These are phyloP conservation scores for Sungouiella blattae DNA, from an alignment of 805 yeast species.

Conservation along the genomic window DNA sequence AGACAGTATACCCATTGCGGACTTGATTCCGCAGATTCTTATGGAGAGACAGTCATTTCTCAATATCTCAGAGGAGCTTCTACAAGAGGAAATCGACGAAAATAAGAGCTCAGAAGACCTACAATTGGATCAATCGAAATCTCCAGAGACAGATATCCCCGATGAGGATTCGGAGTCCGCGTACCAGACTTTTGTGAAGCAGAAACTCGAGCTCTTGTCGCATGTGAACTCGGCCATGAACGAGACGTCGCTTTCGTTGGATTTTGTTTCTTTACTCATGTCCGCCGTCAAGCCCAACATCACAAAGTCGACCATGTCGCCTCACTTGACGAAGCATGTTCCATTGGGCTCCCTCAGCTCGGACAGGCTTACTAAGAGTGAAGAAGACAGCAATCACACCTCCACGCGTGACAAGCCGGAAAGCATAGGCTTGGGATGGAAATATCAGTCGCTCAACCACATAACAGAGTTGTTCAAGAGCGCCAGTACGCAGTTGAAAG, in stretches of 20 bases:
- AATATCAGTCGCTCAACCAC: conserved; percentile 60
- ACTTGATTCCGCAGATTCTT: conserved; percentile 57
- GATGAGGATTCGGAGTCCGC: conserved; percentile 15
- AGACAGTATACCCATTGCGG: conserved; percentile 45
- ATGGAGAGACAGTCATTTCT: conserved; percentile 59
- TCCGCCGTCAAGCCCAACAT: conserved; percentile 82
- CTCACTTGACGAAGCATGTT: conserved; percentile 68
- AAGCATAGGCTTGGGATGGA: conserved; percentile 78
- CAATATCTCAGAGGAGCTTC: conserved; percentile 53
- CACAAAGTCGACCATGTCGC: conserved; percentile 84
- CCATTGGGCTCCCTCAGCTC: conserved; percentile 72
- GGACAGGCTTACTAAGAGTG: conserved; percentile 32
- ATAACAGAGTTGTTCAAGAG: conserved; percentile 49
- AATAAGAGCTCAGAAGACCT: neutral
- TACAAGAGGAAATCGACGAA: conserved; percentile 43
- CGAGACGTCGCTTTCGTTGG: conserved; percentile 84
- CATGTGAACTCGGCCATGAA: conserved; percentile 68
- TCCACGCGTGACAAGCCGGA: conserved; percentile 19
- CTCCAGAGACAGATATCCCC: conserved; percentile 3
- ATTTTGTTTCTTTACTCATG: conserved; percentile 78
- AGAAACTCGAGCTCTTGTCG: conserved; percentile 51
- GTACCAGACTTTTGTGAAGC: conserved; percentile 42
- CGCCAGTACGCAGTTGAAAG: conserved; percentile 49
- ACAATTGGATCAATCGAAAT: conserved; percentile 1
- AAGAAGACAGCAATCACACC: conserved; percentile 17